Evolutionary conservation across 495 filamentous ascomycete genomes (phyloP).

Genomic region (Letharia lupina): DNA sequence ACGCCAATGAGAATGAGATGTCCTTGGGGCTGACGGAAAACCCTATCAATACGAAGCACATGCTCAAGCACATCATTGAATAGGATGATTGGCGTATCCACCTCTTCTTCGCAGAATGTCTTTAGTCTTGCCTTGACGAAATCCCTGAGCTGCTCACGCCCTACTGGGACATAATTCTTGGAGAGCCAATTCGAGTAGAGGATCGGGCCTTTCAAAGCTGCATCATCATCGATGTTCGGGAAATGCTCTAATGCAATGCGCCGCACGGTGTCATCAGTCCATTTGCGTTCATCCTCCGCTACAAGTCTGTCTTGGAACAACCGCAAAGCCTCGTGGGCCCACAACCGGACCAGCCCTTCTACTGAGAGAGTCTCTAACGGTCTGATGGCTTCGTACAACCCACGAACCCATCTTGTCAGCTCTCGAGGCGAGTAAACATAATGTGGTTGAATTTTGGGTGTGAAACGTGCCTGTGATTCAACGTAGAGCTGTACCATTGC

Average conservation of each 20-base stretch:
- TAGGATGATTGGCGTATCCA: conserved; percentile 92
- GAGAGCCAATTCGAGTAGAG: conserved; percentile 99
- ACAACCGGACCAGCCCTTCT: conserved; percentile 91
- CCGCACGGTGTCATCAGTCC: conserved; percentile 80
- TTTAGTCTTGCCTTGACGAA: conserved; percentile 95
- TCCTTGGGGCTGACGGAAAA: conserved; percentile 96
- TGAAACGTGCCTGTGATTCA: conserved; percentile 89
- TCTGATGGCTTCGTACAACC: conserved; percentile 91
- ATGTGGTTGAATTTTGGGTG: conserved; percentile 90
- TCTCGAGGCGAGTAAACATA: conserved; percentile 99
- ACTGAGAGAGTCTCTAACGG: conserved; percentile 79
- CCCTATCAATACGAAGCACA: conserved; percentile 93
- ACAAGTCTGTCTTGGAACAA: conserved; percentile 97
- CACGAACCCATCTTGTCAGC: conserved; percentile 91
- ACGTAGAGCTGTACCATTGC: conserved; percentile 96
- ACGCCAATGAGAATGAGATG: conserved; percentile 98
- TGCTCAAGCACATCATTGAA: conserved; percentile 99
- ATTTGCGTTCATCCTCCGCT: conserved; percentile 85
- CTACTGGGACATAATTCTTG: conserved; percentile 95
- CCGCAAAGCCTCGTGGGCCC: conserved; percentile 93
- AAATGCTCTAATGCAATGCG: conserved; percentile 85
- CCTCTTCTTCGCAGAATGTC: conserved; percentile 99
- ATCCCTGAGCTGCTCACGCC: conserved; percentile 84
- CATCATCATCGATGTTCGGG: conserved; percentile 79
- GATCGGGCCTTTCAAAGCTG: conserved; percentile 87